Evolutionary conservation across 805 yeast species (phyloP).

Genomic region (Pichia occidentalis): DNA sequence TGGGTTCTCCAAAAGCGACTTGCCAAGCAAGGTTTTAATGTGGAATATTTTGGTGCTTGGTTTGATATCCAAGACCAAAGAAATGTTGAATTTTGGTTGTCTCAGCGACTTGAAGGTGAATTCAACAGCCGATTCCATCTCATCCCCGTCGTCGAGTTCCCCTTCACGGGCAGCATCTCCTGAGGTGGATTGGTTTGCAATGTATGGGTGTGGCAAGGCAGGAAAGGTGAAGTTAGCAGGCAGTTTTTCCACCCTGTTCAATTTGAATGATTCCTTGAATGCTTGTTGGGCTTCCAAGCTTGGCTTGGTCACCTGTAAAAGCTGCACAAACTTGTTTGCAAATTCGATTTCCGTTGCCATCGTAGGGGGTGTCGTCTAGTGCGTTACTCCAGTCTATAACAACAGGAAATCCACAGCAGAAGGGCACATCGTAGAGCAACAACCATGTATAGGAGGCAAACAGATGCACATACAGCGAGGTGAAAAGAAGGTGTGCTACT

Average conservation of each 20-base stretch:
- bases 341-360: constrained; percentile 37
- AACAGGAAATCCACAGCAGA: too few relatives aligned
- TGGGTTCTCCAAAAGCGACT: constrained; percentile 18
- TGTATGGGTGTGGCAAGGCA: constrained; percentile 5
- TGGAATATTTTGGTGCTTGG: constrained; percentile 28
- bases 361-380: too few relatives aligned
- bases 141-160: neutral
- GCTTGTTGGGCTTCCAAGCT: constrained; percentile 1
- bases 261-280: constrained; percentile 1
- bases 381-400: too few relatives aligned
- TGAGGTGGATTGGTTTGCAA: neutral
- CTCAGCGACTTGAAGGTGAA: constrained; percentile 54
- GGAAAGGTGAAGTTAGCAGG: constrained; percentile 9
- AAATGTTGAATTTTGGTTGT: constrained; percentile 55
- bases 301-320: constrained; percentile 6
- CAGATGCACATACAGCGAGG: too few relatives aligned
- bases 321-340: constrained; percentile 32
- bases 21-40: constrained; percentile 34
- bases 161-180: too few relatives aligned
- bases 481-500: too few relatives aligned
- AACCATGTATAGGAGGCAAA: too few relatives aligned
- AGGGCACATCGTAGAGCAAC: too few relatives aligned
- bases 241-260: constrained; percentile 1
- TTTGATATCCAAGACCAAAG: constrained; percentile 12
- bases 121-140: neutral